Evolutionary conservation across 2,329 filamentous ascomycete genomes (phyloP), one percentile per base, ranked within the genome.

Genomic region (Akanthomyces muscarius): DNA sequence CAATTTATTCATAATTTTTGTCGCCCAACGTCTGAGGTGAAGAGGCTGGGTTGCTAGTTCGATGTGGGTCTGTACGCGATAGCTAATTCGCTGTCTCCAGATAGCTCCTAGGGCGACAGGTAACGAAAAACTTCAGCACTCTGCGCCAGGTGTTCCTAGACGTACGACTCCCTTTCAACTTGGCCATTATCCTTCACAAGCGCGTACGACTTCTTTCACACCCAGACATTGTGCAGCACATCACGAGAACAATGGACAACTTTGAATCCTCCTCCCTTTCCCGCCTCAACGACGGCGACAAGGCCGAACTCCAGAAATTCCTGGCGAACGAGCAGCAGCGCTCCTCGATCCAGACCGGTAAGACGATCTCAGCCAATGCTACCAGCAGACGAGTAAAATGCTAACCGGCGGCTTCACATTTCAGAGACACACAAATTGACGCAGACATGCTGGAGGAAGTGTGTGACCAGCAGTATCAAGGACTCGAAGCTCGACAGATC

Each of bases 361-460:
- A 77, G 81, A 80, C 69, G 52, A 73, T 71, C 75, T 67, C 28
- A 21, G 70, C 50, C 42, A 42, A 64, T 28, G 47, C 28, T 58
- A 28, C 44, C 25, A 36, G 38, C 23, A 11, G 47, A 51, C 54
- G 30, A 63, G 56, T 11, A 52, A 33, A 48, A 38, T 53, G 33
- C 64, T 70, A 62, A 71, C 10, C 8, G 4, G 50, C 38, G 65
- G 33, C 3, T 38, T 45, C 4, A 33, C 13, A 23, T 21, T 44
- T 8, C 62, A 86, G 83, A 81, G 72, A 81, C 83, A 14, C 83
- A 86, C 71, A 76, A 73, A 66, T 71, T 86, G 60, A 85, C 82
- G 50, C 89, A 95, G 71, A 85, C 90, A 65, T 99, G 95, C 85
- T 99, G 93, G 88, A 92, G 88, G 74, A 98, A 97, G 80, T 99